These are phyloP conservation scores for Plasmodium relictum DNA, from an alignment of 169 alveolate species.

Conservation along the genomic window DNA sequence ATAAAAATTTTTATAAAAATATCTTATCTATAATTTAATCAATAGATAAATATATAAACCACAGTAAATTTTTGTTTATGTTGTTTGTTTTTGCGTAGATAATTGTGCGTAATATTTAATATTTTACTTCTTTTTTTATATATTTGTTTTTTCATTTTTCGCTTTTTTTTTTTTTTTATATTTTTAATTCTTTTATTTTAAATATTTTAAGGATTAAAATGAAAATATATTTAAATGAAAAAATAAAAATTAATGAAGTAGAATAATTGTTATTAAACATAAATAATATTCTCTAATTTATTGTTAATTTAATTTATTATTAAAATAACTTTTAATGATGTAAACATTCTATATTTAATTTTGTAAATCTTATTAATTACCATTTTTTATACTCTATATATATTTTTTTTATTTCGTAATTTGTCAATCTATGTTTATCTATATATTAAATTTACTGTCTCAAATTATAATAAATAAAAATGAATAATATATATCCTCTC, in stretches of 20 bases:
- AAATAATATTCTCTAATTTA: constrained; percentile 22
- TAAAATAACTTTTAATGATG: constrained; percentile 28
- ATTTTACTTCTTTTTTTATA: constrained; percentile 4
- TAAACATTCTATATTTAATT: constrained; percentile 19
- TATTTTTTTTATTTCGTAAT: constrained; percentile 2
- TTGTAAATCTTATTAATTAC: constrained; percentile 24
- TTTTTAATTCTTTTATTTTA: constrained; percentile 40
- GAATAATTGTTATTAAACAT: constrained; percentile 28
- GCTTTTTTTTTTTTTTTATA: not conserved
- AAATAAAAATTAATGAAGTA: constrained; percentile 8
- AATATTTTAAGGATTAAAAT: constrained; percentile 31
- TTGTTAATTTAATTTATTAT: constrained; percentile 27
- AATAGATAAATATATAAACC: constrained; percentile 8
- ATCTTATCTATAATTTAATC: constrained; percentile 23
- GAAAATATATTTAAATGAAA: not conserved
- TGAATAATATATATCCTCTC: constrained; percentile 66
- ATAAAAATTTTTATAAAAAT: constrained; percentile 26
- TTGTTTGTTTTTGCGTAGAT: constrained; percentile 45
- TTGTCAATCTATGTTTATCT: constrained; percentile 11
- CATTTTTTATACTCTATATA: not conserved
- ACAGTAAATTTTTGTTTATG: constrained; percentile 18
- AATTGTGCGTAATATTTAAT: constrained; percentile 30
- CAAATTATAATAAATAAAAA: constrained; percentile 17
- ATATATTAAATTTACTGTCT: constrained; percentile 11
- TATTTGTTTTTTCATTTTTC: constrained; percentile 19